A percentile compares a stretch with the other conserved stretches of the same genome.
Evolutionary conservation across 169 alveolate species (phyloP).

Genomic region (Cyclospora cayetanensis): DNA sequence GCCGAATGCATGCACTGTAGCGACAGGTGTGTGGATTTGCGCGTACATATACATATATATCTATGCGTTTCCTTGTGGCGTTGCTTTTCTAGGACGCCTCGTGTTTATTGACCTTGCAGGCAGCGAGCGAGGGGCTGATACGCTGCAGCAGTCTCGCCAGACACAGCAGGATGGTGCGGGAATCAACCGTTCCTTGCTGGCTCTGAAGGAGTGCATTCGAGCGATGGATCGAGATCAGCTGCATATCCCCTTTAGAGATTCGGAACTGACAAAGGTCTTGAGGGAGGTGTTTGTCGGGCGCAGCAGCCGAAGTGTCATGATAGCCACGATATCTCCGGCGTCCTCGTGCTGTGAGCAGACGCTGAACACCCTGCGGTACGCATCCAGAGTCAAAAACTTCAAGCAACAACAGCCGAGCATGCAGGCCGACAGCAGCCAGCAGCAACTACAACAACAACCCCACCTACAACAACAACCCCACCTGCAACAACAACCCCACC

Average conservation of each 20-base stretch:
- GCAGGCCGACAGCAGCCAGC: neutral
- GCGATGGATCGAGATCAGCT: conserved; percentile 98
- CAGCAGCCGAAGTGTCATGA: conserved; percentile 97
- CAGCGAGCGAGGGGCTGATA: conserved; percentile 99
- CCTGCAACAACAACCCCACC: no score
- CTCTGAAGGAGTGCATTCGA: conserved; percentile 99
- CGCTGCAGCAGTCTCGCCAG: conserved; percentile 94
- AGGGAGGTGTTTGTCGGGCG: conserved; percentile 96
- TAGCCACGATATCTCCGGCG: conserved; percentile 98
- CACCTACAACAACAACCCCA: conserved; percentile 30
- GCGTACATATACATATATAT: neutral
- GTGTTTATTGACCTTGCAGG: conserved; percentile 99
- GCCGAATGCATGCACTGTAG: neutral
- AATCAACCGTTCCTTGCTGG: conserved; percentile 97
- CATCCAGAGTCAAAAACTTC: conserved; percentile 77
- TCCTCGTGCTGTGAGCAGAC: conserved; percentile 97
- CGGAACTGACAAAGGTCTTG: conserved; percentile 95
- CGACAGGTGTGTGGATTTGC: neutral
- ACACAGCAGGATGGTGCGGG: conserved; percentile 99
- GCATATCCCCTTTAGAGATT: conserved; percentile 99
- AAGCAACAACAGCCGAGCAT: neutral
- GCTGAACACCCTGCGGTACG: conserved; percentile 93
- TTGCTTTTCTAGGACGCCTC: conserved; percentile 86
- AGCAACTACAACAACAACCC: neutral
- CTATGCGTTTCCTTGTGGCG: neutral